These are phyloP conservation scores for Lichina pygmaea DNA, from an alignment of 495 filamentous ascomycete genomes.

Conservation along the genomic window DNA sequence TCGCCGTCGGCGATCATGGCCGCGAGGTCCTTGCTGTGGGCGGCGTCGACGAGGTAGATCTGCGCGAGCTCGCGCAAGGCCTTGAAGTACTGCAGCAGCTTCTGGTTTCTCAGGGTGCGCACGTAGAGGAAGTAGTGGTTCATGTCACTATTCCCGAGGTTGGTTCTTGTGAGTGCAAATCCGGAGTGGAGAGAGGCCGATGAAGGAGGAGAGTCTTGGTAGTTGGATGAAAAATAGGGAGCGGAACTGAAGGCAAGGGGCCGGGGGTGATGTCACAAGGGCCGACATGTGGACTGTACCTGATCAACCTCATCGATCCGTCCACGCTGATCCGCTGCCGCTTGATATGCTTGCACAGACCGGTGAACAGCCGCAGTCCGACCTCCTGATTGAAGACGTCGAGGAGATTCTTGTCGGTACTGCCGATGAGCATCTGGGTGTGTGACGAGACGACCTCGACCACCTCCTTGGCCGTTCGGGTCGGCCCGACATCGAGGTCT, in stretches of 20 bases:
- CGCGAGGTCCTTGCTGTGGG: slow-evolving; percentile 83
- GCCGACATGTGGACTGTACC: slow-evolving; percentile 15
- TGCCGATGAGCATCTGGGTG: slow-evolving; percentile 72
- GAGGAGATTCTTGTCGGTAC: slow-evolving; percentile 87
- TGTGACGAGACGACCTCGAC: slow-evolving; percentile 70
- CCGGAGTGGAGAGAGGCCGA: background rate
- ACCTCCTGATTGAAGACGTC: slow-evolving; percentile 99
- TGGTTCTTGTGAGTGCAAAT: background rate
- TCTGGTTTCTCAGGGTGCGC: slow-evolving; percentile 48
- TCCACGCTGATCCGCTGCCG: slow-evolving; percentile 75
- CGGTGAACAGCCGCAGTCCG: slow-evolving; percentile 68
- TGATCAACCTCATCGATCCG: slow-evolving; percentile 76
- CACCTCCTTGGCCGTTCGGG: slow-evolving; percentile 45
- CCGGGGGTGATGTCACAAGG: background rate
- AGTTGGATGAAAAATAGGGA: background rate
- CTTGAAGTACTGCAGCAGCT: slow-evolving; percentile 68
- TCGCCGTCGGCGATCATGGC: slow-evolving; percentile 79
- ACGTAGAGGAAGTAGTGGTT: slow-evolving; percentile 79
- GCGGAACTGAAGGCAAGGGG: background rate
- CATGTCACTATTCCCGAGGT: slow-evolving; percentile 34
- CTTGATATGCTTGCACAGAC: slow-evolving; percentile 89
- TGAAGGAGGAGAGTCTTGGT: too few species aligned
- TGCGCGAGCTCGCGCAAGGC: slow-evolving; percentile 80
- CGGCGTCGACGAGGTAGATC: slow-evolving; percentile 76
- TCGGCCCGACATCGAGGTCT: slow-evolving; percentile 55